A percentile compares a stretch with the other conserved stretches of the same genome.
phyloP scores from a whole-genome alignment of 2,329 filamentous ascomycete species.

The Colletotrichum spaethianum region DNA sequence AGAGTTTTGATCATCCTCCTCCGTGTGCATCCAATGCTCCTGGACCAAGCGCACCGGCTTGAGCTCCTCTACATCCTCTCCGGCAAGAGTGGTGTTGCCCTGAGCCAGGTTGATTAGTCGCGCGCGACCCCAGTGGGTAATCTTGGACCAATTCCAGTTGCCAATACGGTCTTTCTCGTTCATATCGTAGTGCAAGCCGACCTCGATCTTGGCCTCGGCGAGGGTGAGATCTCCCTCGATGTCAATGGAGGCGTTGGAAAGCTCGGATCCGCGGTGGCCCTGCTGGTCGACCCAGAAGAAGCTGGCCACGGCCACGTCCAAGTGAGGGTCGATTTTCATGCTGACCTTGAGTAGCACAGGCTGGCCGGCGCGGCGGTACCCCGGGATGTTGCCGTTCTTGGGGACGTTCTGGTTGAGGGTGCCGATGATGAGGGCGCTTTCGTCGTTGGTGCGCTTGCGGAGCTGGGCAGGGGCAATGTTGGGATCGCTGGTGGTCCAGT shows the following conservation, averaged over 20 bases:
- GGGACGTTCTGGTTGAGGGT: conserved; percentile 30
- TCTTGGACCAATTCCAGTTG: conserved; percentile 20
- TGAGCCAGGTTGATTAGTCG: conserved; percentile 12
- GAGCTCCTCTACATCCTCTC: conserved; percentile 17
- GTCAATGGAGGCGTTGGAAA: conserved; percentile 14
- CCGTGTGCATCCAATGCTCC: conserved; percentile 10
- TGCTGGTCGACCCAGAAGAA: conserved; percentile 35
- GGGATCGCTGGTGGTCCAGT: conserved; percentile 14
- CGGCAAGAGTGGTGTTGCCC: background rate
- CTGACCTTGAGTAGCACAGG: conserved; percentile 21
- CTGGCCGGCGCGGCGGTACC: conserved; percentile 23
- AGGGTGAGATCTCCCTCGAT: conserved; percentile 9
- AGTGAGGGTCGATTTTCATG: conserved; percentile 9
- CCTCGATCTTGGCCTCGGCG: conserved; percentile 6
- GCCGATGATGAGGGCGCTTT: conserved; percentile 23
- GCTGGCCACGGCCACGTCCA: background rate
- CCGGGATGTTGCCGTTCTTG: conserved; percentile 2
- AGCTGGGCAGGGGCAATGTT: background rate
- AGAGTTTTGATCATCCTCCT: background rate
- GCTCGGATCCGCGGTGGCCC: conserved; percentile 11
- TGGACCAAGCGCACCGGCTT: conserved; percentile 20
- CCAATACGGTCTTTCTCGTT: conserved; percentile 33
- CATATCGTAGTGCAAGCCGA: conserved; percentile 17
- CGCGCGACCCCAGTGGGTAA: conserved; percentile 29
- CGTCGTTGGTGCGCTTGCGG: conserved; percentile 24